A percentile compares a stretch with the other conserved stretches of the same genome.
Conservation (phyloP, 106 monocot genomes). For the Acorus gramineus region DNA sequence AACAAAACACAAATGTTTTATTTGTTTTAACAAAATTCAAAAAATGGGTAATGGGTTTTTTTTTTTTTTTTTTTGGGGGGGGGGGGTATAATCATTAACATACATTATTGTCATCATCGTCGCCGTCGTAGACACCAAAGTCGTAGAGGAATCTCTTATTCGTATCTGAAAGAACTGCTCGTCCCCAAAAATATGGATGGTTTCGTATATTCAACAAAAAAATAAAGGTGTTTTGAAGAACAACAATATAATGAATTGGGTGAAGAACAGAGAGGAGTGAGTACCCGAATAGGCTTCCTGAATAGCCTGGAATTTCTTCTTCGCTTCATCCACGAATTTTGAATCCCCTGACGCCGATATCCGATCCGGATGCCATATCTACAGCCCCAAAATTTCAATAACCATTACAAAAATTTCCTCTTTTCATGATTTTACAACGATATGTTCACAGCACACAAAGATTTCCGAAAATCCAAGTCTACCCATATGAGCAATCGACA, state of each 20-base stretch:
- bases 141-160: slow-evolving; percentile 93
- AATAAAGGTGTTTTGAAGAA: neutral
- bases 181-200: too few species aligned
- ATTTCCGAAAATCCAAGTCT: too few species aligned
- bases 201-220: too few species aligned
- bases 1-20: neutral
- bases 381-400: neutral
- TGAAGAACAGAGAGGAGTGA: neutral
- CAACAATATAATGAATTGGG: slow-evolving; percentile 2
- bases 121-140: slow-evolving; percentile 50
- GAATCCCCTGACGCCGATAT: slow-evolving; percentile 37
- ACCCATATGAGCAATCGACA: too few species aligned
- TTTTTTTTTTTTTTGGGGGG: too few species aligned
- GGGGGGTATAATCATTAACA: neutral
- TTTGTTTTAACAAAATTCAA: neutral
- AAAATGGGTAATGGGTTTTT: too few species aligned
- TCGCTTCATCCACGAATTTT: slow-evolving; percentile 43
- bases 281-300: slow-evolving; percentile 81
- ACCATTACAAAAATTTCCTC: neutral
- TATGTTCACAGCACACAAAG: neutral
- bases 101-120: slow-evolving; percentile 47
- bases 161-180: slow-evolving; percentile 74
- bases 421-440: too few species aligned
- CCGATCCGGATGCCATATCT: slow-evolving; percentile 96
- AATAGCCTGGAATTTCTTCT: slow-evolving; percentile 76